These are phyloP conservation scores for Kurtzmaniella natalensis DNA, from an alignment of 1,139 yeast species.

Conservation along the genomic window DNA sequence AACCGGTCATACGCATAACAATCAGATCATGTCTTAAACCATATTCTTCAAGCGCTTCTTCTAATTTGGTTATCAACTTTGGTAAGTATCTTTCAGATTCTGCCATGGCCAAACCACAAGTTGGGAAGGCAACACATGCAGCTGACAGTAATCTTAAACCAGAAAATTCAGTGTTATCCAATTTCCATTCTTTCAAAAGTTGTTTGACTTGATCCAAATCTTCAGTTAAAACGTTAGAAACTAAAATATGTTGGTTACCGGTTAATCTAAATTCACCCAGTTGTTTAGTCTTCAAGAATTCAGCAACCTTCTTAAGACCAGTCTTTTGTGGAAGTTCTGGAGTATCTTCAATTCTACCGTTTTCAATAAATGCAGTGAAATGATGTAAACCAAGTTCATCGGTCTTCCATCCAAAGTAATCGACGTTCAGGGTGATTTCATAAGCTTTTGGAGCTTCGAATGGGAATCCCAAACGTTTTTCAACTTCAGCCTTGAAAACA, in stretches of 20 bases:
- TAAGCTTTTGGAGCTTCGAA: conserved; percentile 69
- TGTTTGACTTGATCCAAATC: conserved; percentile 61
- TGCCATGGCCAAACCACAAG: conserved; percentile 99
- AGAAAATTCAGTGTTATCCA: conserved; percentile 80
- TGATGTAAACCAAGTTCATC: conserved; percentile 87
- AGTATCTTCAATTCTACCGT: conserved; percentile 95
- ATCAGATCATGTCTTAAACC: conserved; percentile 93
- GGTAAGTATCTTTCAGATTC: conserved; percentile 96
- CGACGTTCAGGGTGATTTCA: conserved; percentile 82
- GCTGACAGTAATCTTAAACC: conserved; percentile 87
- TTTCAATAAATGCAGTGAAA: conserved; percentile 91
- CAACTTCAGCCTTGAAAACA: conserved; percentile 73
- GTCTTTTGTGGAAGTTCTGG: conserved; percentile 86
- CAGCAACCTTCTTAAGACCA: conserved; percentile 78
- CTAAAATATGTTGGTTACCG: conserved; percentile 89
- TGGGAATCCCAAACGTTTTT: conserved; percentile 73
- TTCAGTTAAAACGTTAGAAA: conserved; percentile 68
- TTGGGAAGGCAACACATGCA: conserved; percentile 98
- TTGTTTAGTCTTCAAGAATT: conserved; percentile 45
- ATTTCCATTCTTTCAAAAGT: conserved; percentile 65
- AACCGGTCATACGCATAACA: conserved; percentile 98
- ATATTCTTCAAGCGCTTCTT: conserved; percentile 78
- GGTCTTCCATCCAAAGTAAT: conserved; percentile 90
- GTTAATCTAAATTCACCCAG: conserved; percentile 89
- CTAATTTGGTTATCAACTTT: conserved; percentile 72